Evolutionary conservation across 2,329 filamentous ascomycete genomes (phyloP).

Genomic region (Cryphonectria naterciae): DNA sequence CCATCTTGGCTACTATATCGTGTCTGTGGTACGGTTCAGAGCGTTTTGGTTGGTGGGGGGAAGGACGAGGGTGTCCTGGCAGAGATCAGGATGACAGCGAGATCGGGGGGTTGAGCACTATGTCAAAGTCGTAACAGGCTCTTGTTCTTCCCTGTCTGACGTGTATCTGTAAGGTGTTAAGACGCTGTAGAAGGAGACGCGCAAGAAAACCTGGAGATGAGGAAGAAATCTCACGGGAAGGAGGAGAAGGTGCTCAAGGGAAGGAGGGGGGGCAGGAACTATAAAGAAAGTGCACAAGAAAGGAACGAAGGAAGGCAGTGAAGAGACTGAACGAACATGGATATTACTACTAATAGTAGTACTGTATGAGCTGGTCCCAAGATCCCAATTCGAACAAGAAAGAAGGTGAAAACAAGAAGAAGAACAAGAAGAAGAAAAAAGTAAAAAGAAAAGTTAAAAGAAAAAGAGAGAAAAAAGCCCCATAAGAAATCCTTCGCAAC

Average conservation of each 20-base stretch:
- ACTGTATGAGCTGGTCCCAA: neutral
- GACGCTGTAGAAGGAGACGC: neutral
- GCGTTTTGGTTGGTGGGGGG: neutral
- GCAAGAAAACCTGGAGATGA: neutral
- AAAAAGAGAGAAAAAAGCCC: neutral
- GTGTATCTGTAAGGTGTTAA: neutral
- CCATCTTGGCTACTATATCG: slow-evolving; percentile 48
- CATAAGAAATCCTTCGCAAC: neutral
- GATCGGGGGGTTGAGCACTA: neutral
- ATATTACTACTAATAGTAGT: slow-evolving; percentile 23
- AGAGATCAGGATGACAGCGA: neutral
- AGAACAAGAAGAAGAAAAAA: neutral
- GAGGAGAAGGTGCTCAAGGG: slow-evolving; percentile 1
- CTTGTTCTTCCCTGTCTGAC: neutral
- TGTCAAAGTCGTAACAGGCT: neutral
- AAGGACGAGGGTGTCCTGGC: neutral
- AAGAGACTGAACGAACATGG: slow-evolving; percentile 1
- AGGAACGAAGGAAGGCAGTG: neutral
- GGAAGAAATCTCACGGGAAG: neutral
- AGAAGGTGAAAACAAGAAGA: neutral
- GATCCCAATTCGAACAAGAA: neutral
- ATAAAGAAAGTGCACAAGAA: slow-evolving; percentile 11
- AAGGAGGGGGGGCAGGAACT: slow-evolving; percentile 15
- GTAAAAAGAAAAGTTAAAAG: neutral
- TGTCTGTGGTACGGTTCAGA: neutral